Evolutionary conservation across 2,329 filamentous ascomycete genomes (phyloP), one percentile per base, ranked within the genome.

Genomic region (Metarhizium humberi): DNA sequence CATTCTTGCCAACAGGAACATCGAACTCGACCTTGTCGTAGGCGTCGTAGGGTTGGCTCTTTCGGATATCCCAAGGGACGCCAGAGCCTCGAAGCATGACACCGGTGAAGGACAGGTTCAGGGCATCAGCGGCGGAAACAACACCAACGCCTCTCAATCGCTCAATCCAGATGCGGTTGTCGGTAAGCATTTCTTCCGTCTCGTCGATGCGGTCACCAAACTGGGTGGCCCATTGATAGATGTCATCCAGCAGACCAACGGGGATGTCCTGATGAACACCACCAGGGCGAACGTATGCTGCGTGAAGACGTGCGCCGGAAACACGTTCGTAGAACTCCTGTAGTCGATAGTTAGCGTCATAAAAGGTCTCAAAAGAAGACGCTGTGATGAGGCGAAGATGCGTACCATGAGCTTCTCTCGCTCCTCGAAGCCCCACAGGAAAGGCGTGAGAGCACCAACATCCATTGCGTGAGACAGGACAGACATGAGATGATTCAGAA

Each of bases 261-360:
- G 94, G 94, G 49, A 99, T 81, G 77, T 99, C 94, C 75, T 97
- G 92, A 67, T 91, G 90, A 55, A 99, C 94, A 75, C 94, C 94
- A 67, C 94, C 94, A 50, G 94, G 94, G 65, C 94, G 90, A 66
- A 99, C 88, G 71, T 99, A 99, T 66, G 94, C 94, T 57, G 94
- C 89, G 76, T 99, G 94, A 53, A 99, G 84, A 79, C 94, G 94
- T 64, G 94, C 94, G 70, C 94, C 94, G 45, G 94, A 99, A 57
- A 99, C 95, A 78, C 94, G 91, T 75, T 99, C 94, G 73, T 99
- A 99, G 78, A 99, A 99, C 85, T 99, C 94, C 92, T 97, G 62
- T n/a, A 53, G 36, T 42, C 6, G 11, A 13, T 32, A 25, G 42
- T 45, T 6, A 45, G 42, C n/a, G n/a, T 16, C 10, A 40, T 16